Conservation (phyloP, 257 asterid species). For the Jacaranda mimosifolia region DNA sequence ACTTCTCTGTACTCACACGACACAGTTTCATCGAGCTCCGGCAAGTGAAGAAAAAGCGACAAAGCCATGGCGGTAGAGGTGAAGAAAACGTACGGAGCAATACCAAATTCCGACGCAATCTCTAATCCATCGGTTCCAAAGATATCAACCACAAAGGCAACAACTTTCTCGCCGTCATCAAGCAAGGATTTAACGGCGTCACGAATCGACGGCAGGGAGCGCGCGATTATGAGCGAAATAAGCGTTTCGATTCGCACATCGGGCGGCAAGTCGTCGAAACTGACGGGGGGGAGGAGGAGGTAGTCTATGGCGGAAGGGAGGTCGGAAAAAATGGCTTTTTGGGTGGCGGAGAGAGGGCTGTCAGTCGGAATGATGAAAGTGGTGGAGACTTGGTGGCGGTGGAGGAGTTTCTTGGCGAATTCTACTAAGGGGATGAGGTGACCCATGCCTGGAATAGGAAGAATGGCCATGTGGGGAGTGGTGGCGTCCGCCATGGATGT, state of each 20-base stretch:
- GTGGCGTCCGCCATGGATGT: conserved; percentile 31
- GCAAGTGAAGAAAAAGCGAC: conserved; percentile 53
- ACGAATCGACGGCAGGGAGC: conserved; percentile 59
- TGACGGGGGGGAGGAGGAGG: conserved; percentile 58
- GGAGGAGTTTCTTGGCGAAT: conserved; percentile 52
- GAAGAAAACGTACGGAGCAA: conserved; percentile 56
- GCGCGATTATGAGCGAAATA: conserved; percentile 49
- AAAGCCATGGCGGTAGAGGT: conserved; percentile 62
- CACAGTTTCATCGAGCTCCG: conserved; percentile 53
- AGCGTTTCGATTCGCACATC: conserved; percentile 56
- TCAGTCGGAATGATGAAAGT: conserved; percentile 58
- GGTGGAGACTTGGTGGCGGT: conserved; percentile 47
- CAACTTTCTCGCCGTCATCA: conserved; percentile 22
- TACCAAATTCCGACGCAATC: conserved; percentile 49
- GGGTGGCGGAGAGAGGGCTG: conserved; percentile 44
- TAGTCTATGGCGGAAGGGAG: conserved; percentile 50
- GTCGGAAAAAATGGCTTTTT: conserved; percentile 40
- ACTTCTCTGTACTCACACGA: conserved; percentile 57
- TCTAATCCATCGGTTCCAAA: conserved; percentile 74
- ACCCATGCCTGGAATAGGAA: conserved; percentile 74
- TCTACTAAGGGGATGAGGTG: conserved; percentile 65
- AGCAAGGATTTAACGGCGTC: conserved; percentile 41
- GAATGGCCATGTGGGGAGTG: conserved; percentile 47
- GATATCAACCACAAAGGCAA: conserved; percentile 63
- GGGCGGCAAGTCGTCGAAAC: conserved; percentile 45